Evolutionary conservation across 345 rosid genomes (phyloP), one percentile per base, ranked within the genome.

Genomic region (Brassica carinata): DNA sequence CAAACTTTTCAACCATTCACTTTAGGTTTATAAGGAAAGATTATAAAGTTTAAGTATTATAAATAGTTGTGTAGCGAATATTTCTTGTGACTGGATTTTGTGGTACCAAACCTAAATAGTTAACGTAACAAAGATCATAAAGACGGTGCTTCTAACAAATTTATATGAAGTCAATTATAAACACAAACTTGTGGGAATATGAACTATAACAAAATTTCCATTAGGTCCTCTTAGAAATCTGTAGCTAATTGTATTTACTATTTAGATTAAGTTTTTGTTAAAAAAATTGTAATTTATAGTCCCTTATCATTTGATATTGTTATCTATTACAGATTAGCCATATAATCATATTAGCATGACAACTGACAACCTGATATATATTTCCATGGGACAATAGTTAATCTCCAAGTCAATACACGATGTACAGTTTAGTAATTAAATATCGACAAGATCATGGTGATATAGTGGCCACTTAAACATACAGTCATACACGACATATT

Each of bases 401-500:
- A 73, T 43, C 53, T 66, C 34, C 36, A 73, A 69, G 79, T 19
- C 23, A 19, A 19, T 19, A 19, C 23, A 19, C 23, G 23, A 19
- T 19, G 23, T 19, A 19, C 23, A 19, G 23, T 19, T 19, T 19
- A 19, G 23, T 19, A 19, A 19, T 19, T 19, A 19, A 19, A 19
- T 19, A 19, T 19, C 23, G 23, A 19, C 23, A 19, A 19, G 23
- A 61, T 73, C 69, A 67, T 62, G 79, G 36, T 29, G 23, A 80
- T 61, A 18, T 64, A 80, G 76, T 75, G 83, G 79, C 30, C 79
- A 80, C 76, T 70, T 34, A 75, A 26, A 15, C 75, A 61, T 31
- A 27, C 30, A 27, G 30, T 27, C 30, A 27, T 27, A 67, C 67
- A 63, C 67, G 71, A 69, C 14, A 34, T 11, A 23, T 45, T 48